A percentile compares a stretch with the other conserved stretches of the same genome.
phyloP scores from a whole-genome alignment of 2,329 filamentous ascomycete species.

The Neopestalotiopsis sp. region DNA sequence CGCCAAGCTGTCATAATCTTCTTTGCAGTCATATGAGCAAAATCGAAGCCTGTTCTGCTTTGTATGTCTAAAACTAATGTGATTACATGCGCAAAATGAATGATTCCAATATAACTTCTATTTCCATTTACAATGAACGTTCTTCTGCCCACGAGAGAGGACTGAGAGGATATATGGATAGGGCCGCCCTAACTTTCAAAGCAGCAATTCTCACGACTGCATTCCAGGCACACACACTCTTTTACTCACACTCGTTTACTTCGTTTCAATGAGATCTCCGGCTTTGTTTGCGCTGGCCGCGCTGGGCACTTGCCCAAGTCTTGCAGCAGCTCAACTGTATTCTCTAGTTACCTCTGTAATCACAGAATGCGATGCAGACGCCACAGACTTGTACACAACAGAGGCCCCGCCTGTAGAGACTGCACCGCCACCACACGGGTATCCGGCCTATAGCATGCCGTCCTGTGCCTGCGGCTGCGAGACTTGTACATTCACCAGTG shows the following conservation, averaged over 20 bases:
- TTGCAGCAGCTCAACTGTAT: not conserved
- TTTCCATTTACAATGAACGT: not conserved
- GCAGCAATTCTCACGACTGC: not conserved
- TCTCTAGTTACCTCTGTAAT: not conserved
- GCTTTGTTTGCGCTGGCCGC: not conserved
- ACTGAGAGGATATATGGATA: constrained; percentile 1
- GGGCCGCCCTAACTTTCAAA: not conserved
- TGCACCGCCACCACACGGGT: not conserved
- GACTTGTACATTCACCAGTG: constrained; percentile 2
- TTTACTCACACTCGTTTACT: not conserved
- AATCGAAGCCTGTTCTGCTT: not conserved
- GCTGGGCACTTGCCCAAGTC: not conserved
- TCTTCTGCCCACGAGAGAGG: not conserved
- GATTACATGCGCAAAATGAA: not conserved
- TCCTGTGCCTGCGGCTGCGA: constrained; percentile 1
- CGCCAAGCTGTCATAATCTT: not conserved
- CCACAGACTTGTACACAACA: not conserved
- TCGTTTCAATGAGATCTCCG: not conserved
- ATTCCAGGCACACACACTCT: not conserved
- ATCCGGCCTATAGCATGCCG: not conserved
- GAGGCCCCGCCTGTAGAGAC: not conserved
- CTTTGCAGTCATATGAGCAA: not conserved
- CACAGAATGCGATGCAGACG: not conserved
- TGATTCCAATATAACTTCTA: not conserved
- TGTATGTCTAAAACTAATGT: not conserved